Evolutionary conservation across 495 filamentous ascomycete genomes (phyloP).

Genomic region (Pseudotulostoma volvatum): DNA sequence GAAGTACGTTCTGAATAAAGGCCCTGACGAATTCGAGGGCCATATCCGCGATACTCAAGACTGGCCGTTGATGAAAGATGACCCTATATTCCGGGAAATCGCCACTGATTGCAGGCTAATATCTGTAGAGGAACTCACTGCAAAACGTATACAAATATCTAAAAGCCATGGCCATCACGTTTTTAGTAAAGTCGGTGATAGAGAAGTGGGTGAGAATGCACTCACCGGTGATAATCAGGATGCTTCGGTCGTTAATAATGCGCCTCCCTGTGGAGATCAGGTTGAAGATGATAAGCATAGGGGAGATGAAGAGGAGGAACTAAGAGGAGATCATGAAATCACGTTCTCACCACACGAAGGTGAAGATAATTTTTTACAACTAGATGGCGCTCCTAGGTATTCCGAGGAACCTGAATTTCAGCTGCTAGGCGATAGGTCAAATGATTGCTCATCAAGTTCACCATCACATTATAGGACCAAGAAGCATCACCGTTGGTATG

Average conservation of each 20-base stretch:
- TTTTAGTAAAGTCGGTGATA: not conserved
- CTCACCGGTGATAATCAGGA: not conserved
- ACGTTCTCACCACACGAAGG: too few relatives aligned
- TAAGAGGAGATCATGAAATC: too few relatives aligned
- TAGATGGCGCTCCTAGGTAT: too few relatives aligned
- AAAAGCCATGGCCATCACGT: not conserved
- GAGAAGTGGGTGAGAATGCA: not conserved
- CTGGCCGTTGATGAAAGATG: constrained; percentile 5
- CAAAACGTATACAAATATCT: constrained; percentile 3
- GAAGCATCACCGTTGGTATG: not conserved
- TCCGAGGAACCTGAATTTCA: too few relatives aligned
- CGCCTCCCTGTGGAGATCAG: not conserved
- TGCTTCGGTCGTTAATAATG: not conserved
- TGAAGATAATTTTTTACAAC: too few relatives aligned
- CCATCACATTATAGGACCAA: not conserved
- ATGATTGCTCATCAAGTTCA: not conserved
- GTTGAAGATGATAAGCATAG: not conserved
- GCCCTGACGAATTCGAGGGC: constrained; percentile 4
- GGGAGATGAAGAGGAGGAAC: not conserved
- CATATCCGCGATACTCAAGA: constrained; percentile 8
- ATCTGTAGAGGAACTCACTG: constrained; percentile 3
- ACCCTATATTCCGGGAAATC: constrained; percentile 15
- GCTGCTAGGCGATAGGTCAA: not conserved
- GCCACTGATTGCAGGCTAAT: constrained; percentile 5
- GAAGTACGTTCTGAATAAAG: constrained; percentile 3